A percentile compares a stretch with the other conserved stretches of the same genome.
Conservation (phyloP, 2,329 filamentous ascomycete genomes). For the Huntiella decipiens region DNA sequence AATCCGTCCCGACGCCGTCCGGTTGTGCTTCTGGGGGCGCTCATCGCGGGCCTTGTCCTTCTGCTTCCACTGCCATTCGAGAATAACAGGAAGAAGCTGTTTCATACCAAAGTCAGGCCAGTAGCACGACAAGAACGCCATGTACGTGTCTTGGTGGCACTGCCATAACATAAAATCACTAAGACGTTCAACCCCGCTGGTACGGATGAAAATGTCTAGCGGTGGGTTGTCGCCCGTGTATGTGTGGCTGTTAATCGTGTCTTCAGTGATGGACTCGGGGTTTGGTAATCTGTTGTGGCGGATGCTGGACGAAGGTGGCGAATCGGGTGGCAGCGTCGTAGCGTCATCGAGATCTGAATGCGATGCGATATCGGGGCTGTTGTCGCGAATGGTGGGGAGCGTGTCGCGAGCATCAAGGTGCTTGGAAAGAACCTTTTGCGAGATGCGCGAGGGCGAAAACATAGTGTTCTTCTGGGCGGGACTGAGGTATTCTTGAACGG, state of each 20-base stretch:
- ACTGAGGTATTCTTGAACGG: conserved; percentile 63
- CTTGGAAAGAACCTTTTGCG: conserved; percentile 62
- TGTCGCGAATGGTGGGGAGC: conserved; percentile 30
- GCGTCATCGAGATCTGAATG: conserved; percentile 32
- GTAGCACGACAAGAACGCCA: conserved; percentile 77
- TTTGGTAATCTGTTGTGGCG: conserved; percentile 34
- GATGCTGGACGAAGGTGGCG: conserved; percentile 20
- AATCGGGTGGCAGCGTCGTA: conserved; percentile 37
- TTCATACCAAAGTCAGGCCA: conserved; percentile 96
- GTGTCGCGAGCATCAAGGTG: conserved; percentile 31
- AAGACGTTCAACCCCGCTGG: conserved; percentile 76
- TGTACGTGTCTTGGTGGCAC: conserved; percentile 76
- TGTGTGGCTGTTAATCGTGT: conserved; percentile 69
- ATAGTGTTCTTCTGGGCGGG: conserved; percentile 46
- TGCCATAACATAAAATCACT: conserved; percentile 99
- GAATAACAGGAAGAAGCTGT: conserved; percentile 76
- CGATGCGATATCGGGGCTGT: conserved; percentile 26
- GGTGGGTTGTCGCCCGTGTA: conserved; percentile 76
- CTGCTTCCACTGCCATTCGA: conserved; percentile 67
- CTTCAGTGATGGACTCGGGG: conserved; percentile 68
- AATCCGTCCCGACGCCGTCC: conserved; percentile 11
- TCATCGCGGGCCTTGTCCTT: conserved; percentile 37
- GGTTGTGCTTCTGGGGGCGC: conserved; percentile 20
- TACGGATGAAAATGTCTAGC: conserved; percentile 76
- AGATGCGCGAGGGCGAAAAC: conserved; percentile 77